Evolutionary conservation across 2,329 filamentous ascomycete genomes (phyloP).

Genomic region (Colletotrichum costaricense): DNA sequence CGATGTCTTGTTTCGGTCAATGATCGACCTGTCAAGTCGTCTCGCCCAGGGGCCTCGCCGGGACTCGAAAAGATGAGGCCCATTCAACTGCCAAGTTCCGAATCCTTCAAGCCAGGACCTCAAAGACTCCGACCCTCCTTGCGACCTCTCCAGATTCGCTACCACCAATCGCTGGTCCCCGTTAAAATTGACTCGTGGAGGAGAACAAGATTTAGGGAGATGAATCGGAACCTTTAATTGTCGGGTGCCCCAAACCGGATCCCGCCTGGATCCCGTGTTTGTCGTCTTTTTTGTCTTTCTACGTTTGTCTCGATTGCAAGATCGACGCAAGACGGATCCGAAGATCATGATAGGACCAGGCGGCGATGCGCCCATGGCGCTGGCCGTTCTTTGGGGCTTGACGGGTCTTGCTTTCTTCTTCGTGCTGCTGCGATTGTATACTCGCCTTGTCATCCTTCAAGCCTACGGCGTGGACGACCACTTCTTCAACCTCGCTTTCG

Average conservation of each 20-base stretch:
- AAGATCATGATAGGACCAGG: slow-evolving; percentile 33
- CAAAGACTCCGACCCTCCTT: background rate
- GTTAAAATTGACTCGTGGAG: slow-evolving; percentile 11
- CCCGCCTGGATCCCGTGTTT: background rate
- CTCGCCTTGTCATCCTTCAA: slow-evolving; percentile 39
- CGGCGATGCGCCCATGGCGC: slow-evolving; percentile 33
- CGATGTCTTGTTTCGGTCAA: background rate
- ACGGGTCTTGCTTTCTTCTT: slow-evolving; percentile 42
- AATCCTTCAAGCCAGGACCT: background rate
- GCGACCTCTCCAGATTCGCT: slow-evolving; percentile 8
- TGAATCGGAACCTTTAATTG: slow-evolving; percentile 20
- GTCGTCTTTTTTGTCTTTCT: background rate
- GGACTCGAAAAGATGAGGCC: slow-evolving; percentile 8
- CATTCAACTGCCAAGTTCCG: background rate
- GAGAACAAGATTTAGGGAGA: slow-evolving; percentile 3
- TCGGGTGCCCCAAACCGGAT: slow-evolving; percentile 1
- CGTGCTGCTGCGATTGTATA: slow-evolving; percentile 50
- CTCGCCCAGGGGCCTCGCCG: background rate
- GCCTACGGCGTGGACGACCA: slow-evolving; percentile 35
- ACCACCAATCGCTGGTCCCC: background rate
- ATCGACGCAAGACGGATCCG: background rate
- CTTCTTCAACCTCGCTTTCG: slow-evolving; percentile 31
- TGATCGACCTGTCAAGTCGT: slow-evolving; percentile 21
- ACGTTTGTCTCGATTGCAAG: background rate
- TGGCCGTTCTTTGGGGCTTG: slow-evolving; percentile 43